Evolutionary conservation across 306 rosid species (phyloP).

Genomic region (Ormosia semicastrata): DNA sequence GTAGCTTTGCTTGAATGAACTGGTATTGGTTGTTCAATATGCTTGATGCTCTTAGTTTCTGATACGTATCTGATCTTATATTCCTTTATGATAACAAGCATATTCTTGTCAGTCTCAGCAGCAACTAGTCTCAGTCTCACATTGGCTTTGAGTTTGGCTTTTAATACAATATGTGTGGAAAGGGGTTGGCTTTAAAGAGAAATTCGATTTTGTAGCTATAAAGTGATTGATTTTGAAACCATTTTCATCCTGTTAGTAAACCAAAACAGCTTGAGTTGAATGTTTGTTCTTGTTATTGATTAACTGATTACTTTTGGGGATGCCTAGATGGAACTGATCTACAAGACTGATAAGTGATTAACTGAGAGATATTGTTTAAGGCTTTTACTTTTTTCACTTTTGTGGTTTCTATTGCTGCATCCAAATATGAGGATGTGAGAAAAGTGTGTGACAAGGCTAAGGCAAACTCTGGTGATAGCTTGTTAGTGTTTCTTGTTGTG

Average conservation of each 20-base stretch:
- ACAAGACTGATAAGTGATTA: not conserved
- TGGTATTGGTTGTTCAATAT: slow-evolving; percentile 20
- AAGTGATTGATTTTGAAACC: slow-evolving; percentile 28
- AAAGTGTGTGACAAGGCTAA: not conserved
- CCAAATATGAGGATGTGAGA: not conserved
- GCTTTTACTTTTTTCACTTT: not conserved
- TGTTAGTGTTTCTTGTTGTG: slow-evolving; percentile 12
- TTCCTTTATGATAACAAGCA: slow-evolving; percentile 33
- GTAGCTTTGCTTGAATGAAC: not conserved
- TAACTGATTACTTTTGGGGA: not conserved
- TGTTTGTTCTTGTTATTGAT: slow-evolving; percentile 10
- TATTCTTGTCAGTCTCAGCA: slow-evolving; percentile 9
- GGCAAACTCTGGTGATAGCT: not conserved
- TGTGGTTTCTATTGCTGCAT: not conserved
- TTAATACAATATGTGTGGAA: not conserved
- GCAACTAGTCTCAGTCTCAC: not conserved
- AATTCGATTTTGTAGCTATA: slow-evolving; percentile 15
- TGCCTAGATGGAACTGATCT: slow-evolving; percentile 3
- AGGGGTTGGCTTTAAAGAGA: slow-evolving; percentile 16
- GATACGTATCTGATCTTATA: slow-evolving; percentile 17
- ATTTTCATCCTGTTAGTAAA: slow-evolving; percentile 14
- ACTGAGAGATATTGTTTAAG: not conserved
- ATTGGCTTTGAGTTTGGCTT: not conserved
- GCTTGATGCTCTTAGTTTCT: slow-evolving; percentile 8
- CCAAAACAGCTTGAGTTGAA: slow-evolving; percentile 11